A percentile compares a stretch with the other conserved stretches of the same genome.
phyloP scores from a whole-genome alignment of 2,329 filamentous ascomycete species.

The Sarocladium strictum region DNA sequence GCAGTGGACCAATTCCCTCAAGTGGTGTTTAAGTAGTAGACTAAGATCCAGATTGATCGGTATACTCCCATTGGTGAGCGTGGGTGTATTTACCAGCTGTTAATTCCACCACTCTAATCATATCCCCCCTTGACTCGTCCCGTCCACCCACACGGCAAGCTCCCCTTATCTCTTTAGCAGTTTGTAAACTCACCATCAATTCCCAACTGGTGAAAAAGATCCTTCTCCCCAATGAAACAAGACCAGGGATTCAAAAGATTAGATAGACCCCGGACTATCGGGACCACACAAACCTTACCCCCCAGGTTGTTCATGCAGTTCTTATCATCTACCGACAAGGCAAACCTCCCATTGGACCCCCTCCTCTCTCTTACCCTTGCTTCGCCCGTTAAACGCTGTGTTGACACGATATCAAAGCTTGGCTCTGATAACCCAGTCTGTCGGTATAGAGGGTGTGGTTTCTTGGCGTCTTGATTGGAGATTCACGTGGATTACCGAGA shows the following conservation, averaged over 20 bases:
- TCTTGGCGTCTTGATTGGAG: neutral
- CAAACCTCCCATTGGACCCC: neutral
- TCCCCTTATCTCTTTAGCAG: neutral
- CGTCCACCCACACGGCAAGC: neutral
- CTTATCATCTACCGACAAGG: neutral
- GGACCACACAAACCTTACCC: too few species aligned
- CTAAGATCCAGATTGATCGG: neutral
- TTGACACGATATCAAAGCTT: neutral
- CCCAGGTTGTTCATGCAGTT: neutral
- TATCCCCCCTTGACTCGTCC: neutral
- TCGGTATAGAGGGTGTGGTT: neutral
- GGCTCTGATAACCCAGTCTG: neutral
- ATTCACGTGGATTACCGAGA: neutral
- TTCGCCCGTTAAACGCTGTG: too few species aligned
- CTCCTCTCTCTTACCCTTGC: too few species aligned
- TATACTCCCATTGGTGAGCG: neutral
- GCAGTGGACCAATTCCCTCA: neutral
- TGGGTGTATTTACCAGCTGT: neutral
- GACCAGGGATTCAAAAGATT: too few species aligned
- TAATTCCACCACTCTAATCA: neutral
- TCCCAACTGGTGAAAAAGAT: neutral
- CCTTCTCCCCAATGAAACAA: too few species aligned
- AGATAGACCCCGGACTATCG: neutral
- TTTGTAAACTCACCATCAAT: neutral
- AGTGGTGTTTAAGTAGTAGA: neutral